Conservation (phyloP, 2,329 filamentous ascomycete genomes). For the Myriosclerotinia duriaeana region DNA sequence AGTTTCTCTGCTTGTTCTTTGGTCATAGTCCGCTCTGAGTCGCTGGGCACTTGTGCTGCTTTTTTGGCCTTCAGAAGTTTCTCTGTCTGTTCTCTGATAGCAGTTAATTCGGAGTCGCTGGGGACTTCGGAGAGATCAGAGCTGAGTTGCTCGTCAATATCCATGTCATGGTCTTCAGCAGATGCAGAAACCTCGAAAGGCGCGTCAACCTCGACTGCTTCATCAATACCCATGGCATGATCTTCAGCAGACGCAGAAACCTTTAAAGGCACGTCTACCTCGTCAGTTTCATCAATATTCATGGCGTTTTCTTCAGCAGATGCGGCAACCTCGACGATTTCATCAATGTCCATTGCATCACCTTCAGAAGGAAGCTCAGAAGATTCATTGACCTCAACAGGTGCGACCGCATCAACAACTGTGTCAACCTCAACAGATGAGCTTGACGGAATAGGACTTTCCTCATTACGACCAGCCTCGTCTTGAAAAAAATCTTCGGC, state of each 20-base stretch:
- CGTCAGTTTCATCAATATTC: not conserved
- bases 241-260: not conserved
- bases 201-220: not conserved
- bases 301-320: not conserved
- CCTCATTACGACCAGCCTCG: not conserved
- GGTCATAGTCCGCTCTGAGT: not conserved
- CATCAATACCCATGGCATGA: slow-evolving; percentile 4
- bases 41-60: not conserved
- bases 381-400: not conserved
- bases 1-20: not conserved
- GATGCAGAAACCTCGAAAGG: not conserved
- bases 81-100: not conserved
- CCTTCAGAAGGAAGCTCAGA: too few species aligned
- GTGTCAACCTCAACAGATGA: not conserved
- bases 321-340: not conserved
- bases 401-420: not conserved
- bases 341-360: slow-evolving; percentile 1
- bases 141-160: not conserved
- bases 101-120: not conserved
- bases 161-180: not conserved
- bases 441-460: not conserved
- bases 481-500: not conserved
- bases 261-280: not conserved
- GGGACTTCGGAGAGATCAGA: slow-evolving; percentile 11
- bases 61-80: not conserved